phyloP scores from a whole-genome alignment of 805 yeast species.

The Ogataea zsoltii region DNA sequence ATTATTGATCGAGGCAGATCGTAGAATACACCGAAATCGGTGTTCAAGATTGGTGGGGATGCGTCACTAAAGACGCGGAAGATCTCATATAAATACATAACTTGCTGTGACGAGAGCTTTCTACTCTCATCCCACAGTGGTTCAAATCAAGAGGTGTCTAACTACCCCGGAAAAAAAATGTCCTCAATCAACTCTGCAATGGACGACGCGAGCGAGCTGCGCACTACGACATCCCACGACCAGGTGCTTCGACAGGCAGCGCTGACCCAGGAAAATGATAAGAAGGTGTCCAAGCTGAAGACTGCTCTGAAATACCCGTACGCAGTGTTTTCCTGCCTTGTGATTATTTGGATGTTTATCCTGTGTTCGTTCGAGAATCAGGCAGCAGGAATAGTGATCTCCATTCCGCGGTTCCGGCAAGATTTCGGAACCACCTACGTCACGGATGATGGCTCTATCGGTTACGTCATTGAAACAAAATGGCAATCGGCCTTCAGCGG shows the following conservation, averaged over 20 bases:
- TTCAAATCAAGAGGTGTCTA: no score
- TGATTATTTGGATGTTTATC: constrained; percentile 35
- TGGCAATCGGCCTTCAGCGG: constrained; percentile 46
- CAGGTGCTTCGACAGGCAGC: constrained; percentile 4
- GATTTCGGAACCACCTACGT: constrained; percentile 32
- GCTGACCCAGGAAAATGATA: constrained; percentile 7
- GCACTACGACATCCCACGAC: background rate
- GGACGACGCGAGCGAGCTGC: background rate
- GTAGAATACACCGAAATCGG: no score
- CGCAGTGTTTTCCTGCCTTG: constrained; percentile 40
- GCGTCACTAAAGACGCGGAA: no score
- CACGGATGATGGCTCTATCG: constrained; percentile 21
- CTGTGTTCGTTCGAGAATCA: constrained; percentile 43
- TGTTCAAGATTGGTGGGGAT: no score
- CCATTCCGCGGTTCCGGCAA: constrained; percentile 37
- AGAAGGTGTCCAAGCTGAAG: constrained; percentile 19
- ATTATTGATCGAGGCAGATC: no score
- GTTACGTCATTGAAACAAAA: constrained; percentile 37
- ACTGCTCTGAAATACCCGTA: constrained; percentile 40
- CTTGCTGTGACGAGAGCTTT: no score
- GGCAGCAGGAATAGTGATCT: constrained; percentile 40
- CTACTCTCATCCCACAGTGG: no score
- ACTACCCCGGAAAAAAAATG: no score
- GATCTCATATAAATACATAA: no score
- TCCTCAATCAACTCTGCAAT: background rate